Evolutionary conservation across 2,329 filamentous ascomycete species (phyloP).

Genomic region (Aspergillus ibericus): DNA sequence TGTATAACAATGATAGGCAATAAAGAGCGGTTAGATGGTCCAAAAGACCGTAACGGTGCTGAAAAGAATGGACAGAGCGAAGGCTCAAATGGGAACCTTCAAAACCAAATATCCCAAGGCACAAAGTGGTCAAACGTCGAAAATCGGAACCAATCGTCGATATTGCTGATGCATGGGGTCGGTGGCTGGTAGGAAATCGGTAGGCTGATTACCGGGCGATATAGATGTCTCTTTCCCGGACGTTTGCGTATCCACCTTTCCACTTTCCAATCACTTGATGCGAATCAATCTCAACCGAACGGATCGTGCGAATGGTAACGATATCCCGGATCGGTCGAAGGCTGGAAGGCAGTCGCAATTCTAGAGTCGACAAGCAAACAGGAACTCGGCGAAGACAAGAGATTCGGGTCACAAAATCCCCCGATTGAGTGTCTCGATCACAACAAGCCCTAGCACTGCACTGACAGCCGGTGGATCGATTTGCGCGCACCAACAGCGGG

Average conservation of each 20-base stretch:
- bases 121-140: conserved; percentile 12
- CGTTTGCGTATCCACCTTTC: not conserved
- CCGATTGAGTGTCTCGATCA: conserved; percentile 3
- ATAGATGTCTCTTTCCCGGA: not conserved
- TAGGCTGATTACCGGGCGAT: conserved; percentile 1
- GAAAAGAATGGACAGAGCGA: conserved; percentile 28
- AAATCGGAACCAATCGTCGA: conserved; percentile 11
- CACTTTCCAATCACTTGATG: not conserved
- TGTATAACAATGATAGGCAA: conserved; percentile 1
- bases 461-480: conserved; percentile 6
- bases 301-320: not conserved
- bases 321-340: not conserved
- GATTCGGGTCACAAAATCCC: not conserved
- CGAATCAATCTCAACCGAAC: not conserved
- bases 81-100: conserved; percentile 18
- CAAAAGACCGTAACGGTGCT: conserved; percentile 8
- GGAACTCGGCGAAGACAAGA: not conserved
- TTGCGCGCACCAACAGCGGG: conserved; percentile 9
- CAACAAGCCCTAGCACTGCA: not conserved
- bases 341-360: conserved; percentile 6
- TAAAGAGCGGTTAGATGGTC: conserved; percentile 10
- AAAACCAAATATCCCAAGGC: conserved; percentile 8
- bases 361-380: not conserved
- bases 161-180: conserved; percentile 12
- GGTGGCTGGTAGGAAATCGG: conserved; percentile 13